Base-by-base conservation (phyloP, 768 basidiomycete species). In the Calocera cornea region DNA sequence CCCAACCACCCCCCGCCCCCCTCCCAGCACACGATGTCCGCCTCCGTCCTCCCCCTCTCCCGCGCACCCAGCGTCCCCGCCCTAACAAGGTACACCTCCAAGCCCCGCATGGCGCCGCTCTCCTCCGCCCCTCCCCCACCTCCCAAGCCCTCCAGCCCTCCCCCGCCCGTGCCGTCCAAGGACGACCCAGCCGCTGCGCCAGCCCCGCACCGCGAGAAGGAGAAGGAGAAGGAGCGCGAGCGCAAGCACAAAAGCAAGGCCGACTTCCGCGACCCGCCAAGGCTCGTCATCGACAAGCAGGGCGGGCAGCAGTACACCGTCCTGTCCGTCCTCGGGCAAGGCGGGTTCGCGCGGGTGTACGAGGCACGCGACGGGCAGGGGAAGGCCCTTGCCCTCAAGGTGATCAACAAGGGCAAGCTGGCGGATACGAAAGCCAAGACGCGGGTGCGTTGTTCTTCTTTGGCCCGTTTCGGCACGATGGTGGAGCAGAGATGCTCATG, bases 371-470 rank as follows among this genome's bases (percentile, higher is more conserved):
- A 93, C 72, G 71, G 75, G 11, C 78, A 81, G 60, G 88, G 87
- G 17, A 76, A 78, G 27, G 80, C 87, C 40, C 81, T 86, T 65
- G 95, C 95, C 12, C 90, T 95, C 78, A 97, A 99, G 79, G 94
- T 97, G 50, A 88, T 99, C 70, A 90, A 89, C n/a, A 93, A 95
- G 79, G 80, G 83, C 29, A 92, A 90, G 34, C 83, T 99, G 71
- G 90, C 90, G 79, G 92, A 92, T 19, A 95, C 92, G 79, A 97
- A 97, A 77, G 94, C 92, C 27, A 95, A 95, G 78, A 95, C 93
- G 19, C 97, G 97, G 84, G 95, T 92, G 64, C 65, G 81, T 67
- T 65, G 2, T 41, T 24, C 63, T 69, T 60, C 38, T 41, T 19
- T 2, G 0, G 22, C 24, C 17, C 47, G 1, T 1, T 60, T 16